Evolutionary conservation across 2,329 filamentous ascomycete genomes (phyloP), one percentile per base, ranked within the genome.

Genomic region (Aspergillus sp.): DNA sequence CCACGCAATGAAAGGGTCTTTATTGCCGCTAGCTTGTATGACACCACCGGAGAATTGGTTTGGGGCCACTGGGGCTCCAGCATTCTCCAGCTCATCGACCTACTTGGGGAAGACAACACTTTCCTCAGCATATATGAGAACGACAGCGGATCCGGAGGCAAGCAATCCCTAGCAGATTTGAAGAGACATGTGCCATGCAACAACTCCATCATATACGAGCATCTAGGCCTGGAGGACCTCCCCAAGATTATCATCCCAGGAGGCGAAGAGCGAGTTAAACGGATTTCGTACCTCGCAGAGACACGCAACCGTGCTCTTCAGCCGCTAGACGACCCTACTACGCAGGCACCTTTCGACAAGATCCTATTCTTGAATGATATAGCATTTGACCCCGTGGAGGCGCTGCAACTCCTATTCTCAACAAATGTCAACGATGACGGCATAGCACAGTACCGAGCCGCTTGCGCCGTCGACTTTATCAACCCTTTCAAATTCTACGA

Each of bases 401-500:
- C 82, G 3, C 76, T 80, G 5, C 83, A 87, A 59, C 76, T 87
- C 5, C 76, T 92, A 8, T 89, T 80, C 65, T 83, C 83, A 2
- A 86, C 84, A 4, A 84, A 86, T 61, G 70, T 62, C 2, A 77
- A 82, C 55, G 70, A 76, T 7, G 73, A 80, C 30, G 87, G 86
- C 12, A 71, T 74, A 20, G 66, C 83, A 0, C 75, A 79, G 48
- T 92, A 91, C 66, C 83, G 87, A 9, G 86, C 88, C 3, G 88
- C 87, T 2, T 92, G 89, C 67, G 87, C 87, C 1, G 80, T 89
- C n/a, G 89, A 93, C 74, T 91, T 88, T 67, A 85, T 87, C 67
- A 85, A 86, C 60, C 85, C 88, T 0, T 85, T 90, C 73, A 87
- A 89, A 61, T 90, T 89, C 68, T 92, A 93, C 71, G 89, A 93